Evolutionary conservation across 805 yeast species (phyloP).

Genomic region (Cyberlindnera mississippiensis): DNA sequence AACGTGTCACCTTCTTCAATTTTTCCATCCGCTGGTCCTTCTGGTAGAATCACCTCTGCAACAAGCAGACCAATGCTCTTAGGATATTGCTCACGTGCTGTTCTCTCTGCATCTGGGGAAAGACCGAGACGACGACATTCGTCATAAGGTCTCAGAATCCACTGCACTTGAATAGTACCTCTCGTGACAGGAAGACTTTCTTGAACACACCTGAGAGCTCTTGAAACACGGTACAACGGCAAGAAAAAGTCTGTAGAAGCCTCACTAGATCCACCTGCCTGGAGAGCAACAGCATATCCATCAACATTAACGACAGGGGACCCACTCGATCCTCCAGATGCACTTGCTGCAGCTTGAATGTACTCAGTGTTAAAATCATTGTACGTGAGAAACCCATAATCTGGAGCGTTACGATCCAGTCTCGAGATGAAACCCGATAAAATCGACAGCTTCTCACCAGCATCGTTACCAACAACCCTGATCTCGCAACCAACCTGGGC

Average conservation of each 20-base stretch:
- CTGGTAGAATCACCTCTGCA: slow-evolving; percentile 75
- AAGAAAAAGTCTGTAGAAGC: slow-evolving; percentile 92
- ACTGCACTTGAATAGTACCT: slow-evolving; percentile 90
- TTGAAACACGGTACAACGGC: slow-evolving; percentile 76
- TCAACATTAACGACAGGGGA: slow-evolving; percentile 92
- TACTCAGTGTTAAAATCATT: slow-evolving; percentile 93
- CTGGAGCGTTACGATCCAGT: slow-evolving; percentile 91
- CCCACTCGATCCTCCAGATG: slow-evolving; percentile 94
- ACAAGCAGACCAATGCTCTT: slow-evolving; percentile 75
- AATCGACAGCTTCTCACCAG: slow-evolving; percentile 89
- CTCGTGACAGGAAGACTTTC: slow-evolving; percentile 57
- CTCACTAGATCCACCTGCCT: slow-evolving; percentile 90
- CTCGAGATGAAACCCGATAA: slow-evolving; percentile 76
- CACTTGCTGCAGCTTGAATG: slow-evolving; percentile 94
- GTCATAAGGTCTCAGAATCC: slow-evolving; percentile 83
- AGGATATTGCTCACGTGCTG: slow-evolving; percentile 67
- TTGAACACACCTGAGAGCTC: slow-evolving; percentile 79
- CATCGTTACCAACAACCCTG: slow-evolving; percentile 93
- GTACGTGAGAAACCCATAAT: slow-evolving; percentile 81
- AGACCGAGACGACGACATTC: slow-evolving; percentile 87
- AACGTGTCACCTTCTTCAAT: slow-evolving; percentile 85
- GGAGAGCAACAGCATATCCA: slow-evolving; percentile 85
- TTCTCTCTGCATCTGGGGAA: slow-evolving; percentile 65
- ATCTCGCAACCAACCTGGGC: slow-evolving; percentile 93
- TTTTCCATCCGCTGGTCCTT: slow-evolving; percentile 74